Conservation (phyloP, 768 basidiomycete species). For the Tricholoma hemisulphureum region DNA sequence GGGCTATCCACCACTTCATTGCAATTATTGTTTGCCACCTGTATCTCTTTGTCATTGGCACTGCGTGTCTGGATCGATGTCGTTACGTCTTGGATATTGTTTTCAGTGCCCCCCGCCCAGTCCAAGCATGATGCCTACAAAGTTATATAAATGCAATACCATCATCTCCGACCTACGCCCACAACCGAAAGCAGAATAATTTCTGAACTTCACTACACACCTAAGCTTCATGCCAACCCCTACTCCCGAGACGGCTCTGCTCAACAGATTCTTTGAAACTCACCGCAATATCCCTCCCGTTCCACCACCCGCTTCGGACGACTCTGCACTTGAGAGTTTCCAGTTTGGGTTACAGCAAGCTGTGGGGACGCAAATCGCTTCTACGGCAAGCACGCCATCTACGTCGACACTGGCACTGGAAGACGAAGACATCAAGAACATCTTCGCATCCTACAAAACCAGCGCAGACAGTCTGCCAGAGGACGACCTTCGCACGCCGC, state of each 20-base stretch:
- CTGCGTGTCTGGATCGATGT: not conserved
- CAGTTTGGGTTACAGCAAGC: not conserved
- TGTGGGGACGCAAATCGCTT: not conserved
- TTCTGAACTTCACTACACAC: not conserved
- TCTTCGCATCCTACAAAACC: conserved; percentile 10
- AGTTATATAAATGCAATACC: not conserved
- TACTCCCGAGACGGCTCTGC: not conserved
- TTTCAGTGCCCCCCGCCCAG: not conserved
- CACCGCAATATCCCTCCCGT: not conserved
- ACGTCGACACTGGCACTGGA: conserved; percentile 11
- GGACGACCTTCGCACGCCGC: not conserved
- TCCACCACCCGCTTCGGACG: not conserved
- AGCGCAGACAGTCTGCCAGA: not conserved
- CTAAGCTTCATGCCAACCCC: not conserved
- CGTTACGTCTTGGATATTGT: not conserved
- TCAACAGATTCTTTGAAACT: not conserved
- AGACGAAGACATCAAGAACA: conserved; percentile 11
- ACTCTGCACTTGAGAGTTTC: not conserved
- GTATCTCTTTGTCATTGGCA: not conserved
- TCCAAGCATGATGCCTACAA: not conserved
- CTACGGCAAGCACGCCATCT: conserved; percentile 6
- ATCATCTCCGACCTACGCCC: not conserved
- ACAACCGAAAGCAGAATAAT: not conserved
- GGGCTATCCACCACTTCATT: not conserved
- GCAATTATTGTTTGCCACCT: not conserved